Evolutionary conservation across 176 grass and related monocot genomes (phyloP).

Genomic region (Oryza coarctata): DNA sequence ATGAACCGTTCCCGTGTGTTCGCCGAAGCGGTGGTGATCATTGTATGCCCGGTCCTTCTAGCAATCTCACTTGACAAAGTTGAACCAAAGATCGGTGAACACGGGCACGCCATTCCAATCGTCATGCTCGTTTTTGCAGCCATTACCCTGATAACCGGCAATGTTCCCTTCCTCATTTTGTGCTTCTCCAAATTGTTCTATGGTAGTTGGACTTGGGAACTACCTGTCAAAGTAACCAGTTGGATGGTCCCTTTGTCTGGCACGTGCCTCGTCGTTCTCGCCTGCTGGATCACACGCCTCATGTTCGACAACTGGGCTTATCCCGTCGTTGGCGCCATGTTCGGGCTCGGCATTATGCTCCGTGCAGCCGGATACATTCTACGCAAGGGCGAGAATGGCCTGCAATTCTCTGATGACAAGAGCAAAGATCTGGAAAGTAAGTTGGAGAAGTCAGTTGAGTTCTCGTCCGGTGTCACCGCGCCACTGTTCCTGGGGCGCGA

Average conservation of each 20-base stretch:
- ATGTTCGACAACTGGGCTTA: background rate
- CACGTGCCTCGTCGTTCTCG: background rate
- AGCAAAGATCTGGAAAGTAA: too few relatives aligned
- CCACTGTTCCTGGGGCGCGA: constrained; percentile 16
- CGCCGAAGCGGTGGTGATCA: background rate
- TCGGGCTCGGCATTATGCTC: background rate
- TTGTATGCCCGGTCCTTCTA: constrained; percentile 28
- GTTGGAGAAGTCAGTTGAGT: constrained; percentile 1
- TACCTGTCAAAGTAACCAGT: too few relatives aligned
- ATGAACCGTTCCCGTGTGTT: constrained; percentile 11
- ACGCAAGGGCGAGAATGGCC: too few relatives aligned
- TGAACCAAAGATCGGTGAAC: background rate
- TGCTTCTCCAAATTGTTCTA: too few relatives aligned
- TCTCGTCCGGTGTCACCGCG: background rate
- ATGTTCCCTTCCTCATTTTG: background rate
- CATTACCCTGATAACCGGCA: background rate
- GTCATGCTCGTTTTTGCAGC: background rate
- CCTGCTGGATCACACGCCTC: background rate
- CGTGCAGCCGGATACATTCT: too few relatives aligned
- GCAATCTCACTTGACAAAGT: background rate
- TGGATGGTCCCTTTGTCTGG: too few relatives aligned
- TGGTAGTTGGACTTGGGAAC: too few relatives aligned
- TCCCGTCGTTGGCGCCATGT: background rate
- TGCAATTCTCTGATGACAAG: too few relatives aligned
- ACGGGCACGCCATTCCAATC: background rate